Evolutionary conservation across 805 yeast genomes (phyloP).

Genomic region (Sporopachydermia lactativora): DNA sequence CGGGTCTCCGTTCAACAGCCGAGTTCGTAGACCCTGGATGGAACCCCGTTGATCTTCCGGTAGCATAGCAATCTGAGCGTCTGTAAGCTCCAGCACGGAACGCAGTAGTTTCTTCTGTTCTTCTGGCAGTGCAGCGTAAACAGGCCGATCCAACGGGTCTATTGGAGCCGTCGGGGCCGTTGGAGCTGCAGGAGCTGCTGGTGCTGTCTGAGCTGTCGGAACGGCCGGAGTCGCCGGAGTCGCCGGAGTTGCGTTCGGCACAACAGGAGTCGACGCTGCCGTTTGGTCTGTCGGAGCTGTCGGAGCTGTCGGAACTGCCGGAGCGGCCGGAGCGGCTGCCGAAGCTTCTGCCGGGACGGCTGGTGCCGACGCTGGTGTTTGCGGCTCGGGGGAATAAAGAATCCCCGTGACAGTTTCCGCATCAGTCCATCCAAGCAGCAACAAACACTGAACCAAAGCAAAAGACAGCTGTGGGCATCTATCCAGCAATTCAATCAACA

Average conservation of each 20-base stretch:
- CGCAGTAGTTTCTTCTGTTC: slow-evolving; percentile 32
- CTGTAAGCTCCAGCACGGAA: slow-evolving; percentile 38
- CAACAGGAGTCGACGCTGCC: slow-evolving; percentile 3
- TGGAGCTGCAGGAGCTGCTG: slow-evolving; percentile 2
- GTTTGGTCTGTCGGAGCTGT: slow-evolving; percentile 3
- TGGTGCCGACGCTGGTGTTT: slow-evolving; percentile 4
- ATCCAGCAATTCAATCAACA: slow-evolving; percentile 44
- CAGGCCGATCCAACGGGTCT: slow-evolving; percentile 5
- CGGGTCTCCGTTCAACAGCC: slow-evolving; percentile 11
- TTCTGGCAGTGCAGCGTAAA: slow-evolving; percentile 2
- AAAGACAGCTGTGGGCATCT: slow-evolving; percentile 72
- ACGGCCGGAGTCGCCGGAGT: slow-evolving; percentile 12
- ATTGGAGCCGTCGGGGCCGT: slow-evolving; percentile 7
- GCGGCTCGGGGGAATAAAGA: slow-evolving; percentile 8
- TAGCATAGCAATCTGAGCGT: slow-evolving; percentile 32
- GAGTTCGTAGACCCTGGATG: slow-evolving; percentile 15
- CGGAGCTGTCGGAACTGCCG: slow-evolving; percentile 2
- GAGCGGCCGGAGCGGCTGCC: slow-evolving; percentile 3
- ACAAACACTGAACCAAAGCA: slow-evolving; percentile 64
- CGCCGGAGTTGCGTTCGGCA: slow-evolving; percentile 5
- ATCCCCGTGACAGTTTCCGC: slow-evolving; percentile 15
- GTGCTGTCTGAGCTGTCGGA: slow-evolving; percentile 7
- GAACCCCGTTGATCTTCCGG: slow-evolving; percentile 37
- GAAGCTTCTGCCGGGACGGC: slow-evolving; percentile 8
- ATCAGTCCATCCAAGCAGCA: slow-evolving; percentile 24